Conservation (phyloP, 83 land plant species). For the Diphasiastrum complanatum region DNA sequence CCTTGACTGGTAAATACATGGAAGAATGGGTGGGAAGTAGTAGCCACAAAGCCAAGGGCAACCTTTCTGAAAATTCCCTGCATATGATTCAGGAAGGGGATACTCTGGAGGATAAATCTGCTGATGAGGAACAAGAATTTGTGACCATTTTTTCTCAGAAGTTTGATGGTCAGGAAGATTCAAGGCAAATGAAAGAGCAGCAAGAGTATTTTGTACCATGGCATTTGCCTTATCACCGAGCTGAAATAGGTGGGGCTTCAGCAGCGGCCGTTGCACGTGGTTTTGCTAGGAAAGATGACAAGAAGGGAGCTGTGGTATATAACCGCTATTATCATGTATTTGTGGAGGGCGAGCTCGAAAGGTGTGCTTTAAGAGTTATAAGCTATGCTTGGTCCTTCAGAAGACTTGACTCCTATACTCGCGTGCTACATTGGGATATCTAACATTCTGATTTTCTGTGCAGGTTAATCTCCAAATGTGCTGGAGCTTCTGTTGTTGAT, state of each 20-base stretch:
- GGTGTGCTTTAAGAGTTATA: too few species aligned
- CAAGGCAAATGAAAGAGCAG: constrained; percentile 44
- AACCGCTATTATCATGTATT: constrained; percentile 96
- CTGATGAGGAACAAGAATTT: too few species aligned
- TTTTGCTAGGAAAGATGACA: constrained; percentile 87
- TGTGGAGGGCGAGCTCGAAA: constrained; percentile 88
- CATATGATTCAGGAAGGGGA: too few species aligned
- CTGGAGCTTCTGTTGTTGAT: constrained; percentile 53
- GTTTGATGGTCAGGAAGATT: too few species aligned
- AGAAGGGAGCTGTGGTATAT: constrained; percentile 87
- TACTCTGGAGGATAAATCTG: too few species aligned
- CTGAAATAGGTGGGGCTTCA: constrained; percentile 90
- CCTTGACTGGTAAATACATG: constrained; percentile 53
- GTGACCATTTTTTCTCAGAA: too few species aligned
- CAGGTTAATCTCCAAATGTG: constrained; percentile 61
- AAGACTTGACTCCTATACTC: too few species aligned
- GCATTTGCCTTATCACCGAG: constrained; percentile 97
- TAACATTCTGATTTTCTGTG: constrained; percentile 1
- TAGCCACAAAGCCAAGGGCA: too few species aligned
- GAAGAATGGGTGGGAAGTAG: constrained; percentile 73
- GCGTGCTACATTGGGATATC: too few species aligned
- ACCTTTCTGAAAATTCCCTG: too few species aligned
- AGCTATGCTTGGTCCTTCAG: too few species aligned
- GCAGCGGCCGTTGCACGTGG: constrained; percentile 83
- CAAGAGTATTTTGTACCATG: constrained; percentile 98